phyloP scores from a whole-genome alignment of 352 stramenopile species.

The Ophiocytium majus region DNA sequence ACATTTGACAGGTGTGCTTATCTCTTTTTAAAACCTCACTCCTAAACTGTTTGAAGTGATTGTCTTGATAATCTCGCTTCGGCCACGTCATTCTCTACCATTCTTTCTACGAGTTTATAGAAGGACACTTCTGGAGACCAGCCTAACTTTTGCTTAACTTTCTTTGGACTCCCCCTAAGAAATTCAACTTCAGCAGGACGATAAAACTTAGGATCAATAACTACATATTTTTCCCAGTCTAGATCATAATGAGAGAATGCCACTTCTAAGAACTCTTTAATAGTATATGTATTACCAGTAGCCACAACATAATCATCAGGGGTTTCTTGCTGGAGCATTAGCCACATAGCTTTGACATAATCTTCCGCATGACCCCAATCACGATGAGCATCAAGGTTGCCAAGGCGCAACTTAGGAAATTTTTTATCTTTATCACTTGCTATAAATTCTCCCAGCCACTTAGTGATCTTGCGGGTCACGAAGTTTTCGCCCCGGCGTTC shows the following conservation, averaged over 20 bases:
- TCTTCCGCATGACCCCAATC: conserved; percentile 98
- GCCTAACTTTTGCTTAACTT: conserved; percentile 80
- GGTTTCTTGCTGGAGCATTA: conserved; percentile 85
- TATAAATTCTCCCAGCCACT: conserved; percentile 88
- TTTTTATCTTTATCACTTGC: conserved; percentile 80
- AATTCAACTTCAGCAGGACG: conserved; percentile 97
- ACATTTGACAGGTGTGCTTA: no score
- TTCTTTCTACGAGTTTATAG: no score
- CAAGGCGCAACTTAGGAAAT: conserved; percentile 91
- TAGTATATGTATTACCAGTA: conserved; percentile 94
- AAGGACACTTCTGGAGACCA: no score
- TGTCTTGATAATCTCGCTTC: no score
- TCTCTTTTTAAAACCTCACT: no score
- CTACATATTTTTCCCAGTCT: conserved; percentile 80
- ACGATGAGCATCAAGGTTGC: conserved; percentile 94
- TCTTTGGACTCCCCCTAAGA: conserved; percentile 70
- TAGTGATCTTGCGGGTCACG: conserved; percentile 97
- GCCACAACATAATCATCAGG: conserved; percentile 82
- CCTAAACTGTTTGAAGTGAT: no score
- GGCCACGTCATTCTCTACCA: no score
- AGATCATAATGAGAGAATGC: conserved; percentile 82
- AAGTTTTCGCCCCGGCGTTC: conserved; percentile 93
- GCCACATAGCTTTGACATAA: conserved; percentile 99
- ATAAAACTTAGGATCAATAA: conserved; percentile 94
- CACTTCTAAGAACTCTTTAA: conserved; percentile 93